Evolutionary conservation across 345 rosid species (phyloP).

Genomic region (Arabidopsis suecica): DNA sequence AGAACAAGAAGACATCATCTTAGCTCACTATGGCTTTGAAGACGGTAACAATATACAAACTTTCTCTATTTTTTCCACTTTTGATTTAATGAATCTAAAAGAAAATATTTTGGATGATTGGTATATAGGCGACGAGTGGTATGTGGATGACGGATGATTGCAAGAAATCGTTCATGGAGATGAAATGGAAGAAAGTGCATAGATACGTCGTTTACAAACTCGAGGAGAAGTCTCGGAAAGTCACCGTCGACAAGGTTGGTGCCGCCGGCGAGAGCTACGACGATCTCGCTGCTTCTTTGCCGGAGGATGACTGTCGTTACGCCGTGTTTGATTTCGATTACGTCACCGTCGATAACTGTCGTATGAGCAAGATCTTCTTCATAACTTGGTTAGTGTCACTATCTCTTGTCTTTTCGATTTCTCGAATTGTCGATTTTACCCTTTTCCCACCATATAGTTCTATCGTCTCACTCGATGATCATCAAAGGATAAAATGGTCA

Average conservation of each 20-base stretch:
- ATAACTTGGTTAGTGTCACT: conserved; percentile 75
- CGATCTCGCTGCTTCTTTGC: conserved; percentile 80
- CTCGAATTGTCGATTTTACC: background rate
- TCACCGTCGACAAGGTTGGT: conserved; percentile 89
- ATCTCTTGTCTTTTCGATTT: background rate
- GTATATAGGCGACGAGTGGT: conserved; percentile 59
- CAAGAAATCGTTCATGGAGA: conserved; percentile 87
- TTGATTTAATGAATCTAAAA: background rate
- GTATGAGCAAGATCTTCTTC: conserved; percentile 99
- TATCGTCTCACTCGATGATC: background rate
- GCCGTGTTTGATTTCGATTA: conserved; percentile 96
- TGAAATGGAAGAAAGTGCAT: conserved; percentile 97
- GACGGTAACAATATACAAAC: conserved; percentile 55
- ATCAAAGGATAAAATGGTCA: background rate
- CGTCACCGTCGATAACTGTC: conserved; percentile 86
- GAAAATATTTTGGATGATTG: background rate
- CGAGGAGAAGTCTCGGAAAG: conserved; percentile 80
- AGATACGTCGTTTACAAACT: conserved; percentile 88
- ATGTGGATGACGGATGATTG: conserved; percentile 95
- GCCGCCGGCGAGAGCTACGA: conserved; percentile 79
- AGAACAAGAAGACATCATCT: conserved; percentile 3
- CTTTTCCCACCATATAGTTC: background rate
- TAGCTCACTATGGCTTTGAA: conserved; percentile 86
- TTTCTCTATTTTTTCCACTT: no score
- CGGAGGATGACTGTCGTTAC: conserved; percentile 85